Base-by-base conservation (phyloP, 441 rosid species). In the Cnidoscolus chayamansa region DNA sequence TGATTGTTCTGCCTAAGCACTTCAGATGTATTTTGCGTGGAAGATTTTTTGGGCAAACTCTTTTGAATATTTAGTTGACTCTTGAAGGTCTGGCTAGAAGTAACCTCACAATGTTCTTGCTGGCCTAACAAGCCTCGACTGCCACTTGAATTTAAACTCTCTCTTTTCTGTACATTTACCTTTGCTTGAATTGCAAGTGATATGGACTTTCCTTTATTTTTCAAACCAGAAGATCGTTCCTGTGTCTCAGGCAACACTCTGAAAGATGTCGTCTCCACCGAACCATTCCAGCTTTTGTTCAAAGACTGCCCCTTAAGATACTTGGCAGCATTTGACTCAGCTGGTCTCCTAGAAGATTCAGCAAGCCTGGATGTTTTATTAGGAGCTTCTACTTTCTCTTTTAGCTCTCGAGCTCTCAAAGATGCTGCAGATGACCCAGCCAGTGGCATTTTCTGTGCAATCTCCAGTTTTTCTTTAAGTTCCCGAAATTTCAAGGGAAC, bases 141-240 rank as follows among this genome's bases (percentile, higher is more conserved):
- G 68, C 82, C 68, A 59, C 82, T 80, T 45, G 86, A 83, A 64
- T 77, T 75, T 83, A 86, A 65, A 73, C 86, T 86, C 77, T 83
- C 97, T 76, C 95, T 82, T 85, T 84, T 87, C 85, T 89, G 97
- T 59, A 90, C 91, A 72, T 89, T 93, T 59, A 87, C 82, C 78
- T 96, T 96, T 63, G 97, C 89, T 89, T 93, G 99, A 49, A 90
- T 85, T 76, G 97, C 96, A 75, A 96, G 96, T 37, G 98, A 89
- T 72, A 90, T 78, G 11, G 93, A 90, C 76, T 86, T 93, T 51
- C 84, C 91, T 74, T 83, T 89, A 45, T 76, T 82, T 81, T 83
- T 86, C 30, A 67, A 48, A 74, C 74, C 70, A 17, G 84, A 83
- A 59, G 83, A 74, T 68, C 75, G 74, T 75, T 85, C 89, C 63